A percentile compares a stretch with the other conserved stretches of the same genome.
Conservation (phyloP, 1,284 basidiomycete species). For the Leucoagaricus sp. region DNA sequence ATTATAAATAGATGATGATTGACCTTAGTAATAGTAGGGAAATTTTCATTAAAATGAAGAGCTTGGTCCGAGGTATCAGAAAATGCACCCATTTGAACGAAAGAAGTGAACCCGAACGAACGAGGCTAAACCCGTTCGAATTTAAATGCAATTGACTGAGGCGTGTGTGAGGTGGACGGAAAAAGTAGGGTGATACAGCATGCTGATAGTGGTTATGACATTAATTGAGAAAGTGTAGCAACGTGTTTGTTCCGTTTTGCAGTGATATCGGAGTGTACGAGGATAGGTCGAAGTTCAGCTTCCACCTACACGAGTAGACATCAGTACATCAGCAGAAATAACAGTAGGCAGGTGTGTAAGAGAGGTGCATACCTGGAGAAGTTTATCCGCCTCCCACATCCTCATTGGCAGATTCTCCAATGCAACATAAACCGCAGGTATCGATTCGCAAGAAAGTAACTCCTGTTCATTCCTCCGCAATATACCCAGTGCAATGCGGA, state of each 20-base stretch:
- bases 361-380: slow-evolving; percentile 69
- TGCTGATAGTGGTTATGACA: slow-evolving; percentile 21
- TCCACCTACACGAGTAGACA: slow-evolving; percentile 47
- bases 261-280: slow-evolving; percentile 71
- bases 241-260: slow-evolving; percentile 66
- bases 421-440: slow-evolving; percentile 85
- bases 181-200: not conserved
- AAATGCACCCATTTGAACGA: no score
- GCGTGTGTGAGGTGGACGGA: not conserved
- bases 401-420: slow-evolving; percentile 86
- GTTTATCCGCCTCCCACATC: slow-evolving; percentile 90
- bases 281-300: slow-evolving; percentile 64
- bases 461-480: slow-evolving; percentile 84
- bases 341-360: no score
- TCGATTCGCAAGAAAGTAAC: slow-evolving; percentile 79
- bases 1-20: no score
- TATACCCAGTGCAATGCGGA: slow-evolving; percentile 87
- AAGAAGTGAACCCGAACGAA: no score
- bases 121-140: no score
- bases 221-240: slow-evolving; percentile 45
- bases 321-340: not conserved
- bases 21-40: no score
- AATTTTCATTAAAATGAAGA: no score
- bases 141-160: no score
- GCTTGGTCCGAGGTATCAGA: no score